phyloP scores from a whole-genome alignment of 2,329 filamentous ascomycete genomes.

The Gaeumannomyces tritici region DNA sequence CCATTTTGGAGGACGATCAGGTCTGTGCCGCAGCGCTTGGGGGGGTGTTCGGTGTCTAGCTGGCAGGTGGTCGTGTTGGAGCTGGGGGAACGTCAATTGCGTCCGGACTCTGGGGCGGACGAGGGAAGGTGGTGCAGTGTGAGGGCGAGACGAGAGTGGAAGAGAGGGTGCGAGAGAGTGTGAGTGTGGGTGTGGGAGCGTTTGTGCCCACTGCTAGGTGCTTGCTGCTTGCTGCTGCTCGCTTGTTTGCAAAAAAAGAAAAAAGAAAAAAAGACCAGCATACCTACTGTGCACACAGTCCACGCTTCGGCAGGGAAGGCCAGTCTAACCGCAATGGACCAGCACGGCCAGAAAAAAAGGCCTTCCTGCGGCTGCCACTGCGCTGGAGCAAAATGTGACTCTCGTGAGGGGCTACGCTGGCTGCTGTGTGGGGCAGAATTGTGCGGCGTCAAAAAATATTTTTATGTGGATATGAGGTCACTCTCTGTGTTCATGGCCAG shows the following conservation, averaged over 20 bases:
- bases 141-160: neutral
- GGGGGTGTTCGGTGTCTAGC: neutral
- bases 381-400: neutral
- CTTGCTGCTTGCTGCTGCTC: neutral
- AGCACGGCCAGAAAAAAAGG: neutral
- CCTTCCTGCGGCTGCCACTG: neutral
- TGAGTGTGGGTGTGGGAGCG: neutral
- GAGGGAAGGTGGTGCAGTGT: neutral
- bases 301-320: neutral
- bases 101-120: neutral
- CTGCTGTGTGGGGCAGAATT: conserved; percentile 3
- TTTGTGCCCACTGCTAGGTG: neutral
- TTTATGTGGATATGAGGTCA: conserved; percentile 4
- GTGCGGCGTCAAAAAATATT: conserved; percentile 1
- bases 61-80: neutral
- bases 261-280: too few species aligned
- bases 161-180: too few species aligned
- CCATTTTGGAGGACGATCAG: conserved; percentile 8
- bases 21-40: conserved; percentile 8
- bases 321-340: neutral
- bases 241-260: neutral
- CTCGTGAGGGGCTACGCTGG: neutral
- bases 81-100: neutral
- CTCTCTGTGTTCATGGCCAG: too few species aligned
- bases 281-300: too few species aligned